A percentile compares a stretch with the other conserved stretches of the same genome.
Conservation (phyloP, 352 stramenopile genomes). For the Pythium periplocum region DNA sequence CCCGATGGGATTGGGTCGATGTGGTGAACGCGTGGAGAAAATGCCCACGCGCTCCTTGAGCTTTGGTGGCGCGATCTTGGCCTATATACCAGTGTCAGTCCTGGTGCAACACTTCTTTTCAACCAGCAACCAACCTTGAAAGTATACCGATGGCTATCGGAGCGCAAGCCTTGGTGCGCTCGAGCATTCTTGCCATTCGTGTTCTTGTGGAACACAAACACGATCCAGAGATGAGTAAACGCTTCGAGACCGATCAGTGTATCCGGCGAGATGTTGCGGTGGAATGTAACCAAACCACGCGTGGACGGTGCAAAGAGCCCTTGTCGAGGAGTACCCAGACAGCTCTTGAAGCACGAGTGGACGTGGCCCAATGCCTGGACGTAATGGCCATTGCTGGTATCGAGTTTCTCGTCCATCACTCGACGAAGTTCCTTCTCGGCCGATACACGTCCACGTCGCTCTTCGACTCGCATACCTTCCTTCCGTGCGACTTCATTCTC, state of each 20-base stretch:
- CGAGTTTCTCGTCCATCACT: slow-evolving; percentile 70
- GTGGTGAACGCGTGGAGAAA: slow-evolving; percentile 94
- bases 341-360: slow-evolving; percentile 75
- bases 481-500: slow-evolving; percentile 36
- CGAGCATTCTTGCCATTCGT: slow-evolving; percentile 82
- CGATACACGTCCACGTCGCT: slow-evolving; percentile 54
- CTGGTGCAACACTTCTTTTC: too few species aligned
- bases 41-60: slow-evolving; percentile 87
- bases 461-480: slow-evolving; percentile 47
- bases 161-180: slow-evolving; percentile 52
- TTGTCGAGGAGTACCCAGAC: slow-evolving; percentile 79
- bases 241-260: slow-evolving; percentile 61
- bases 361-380: slow-evolving; percentile 75
- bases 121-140: slow-evolving; percentile 28
- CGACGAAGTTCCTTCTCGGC: slow-evolving; percentile 70
- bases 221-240: slow-evolving; percentile 87
- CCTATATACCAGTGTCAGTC: slow-evolving; percentile 19
- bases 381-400: slow-evolving; percentile 69
- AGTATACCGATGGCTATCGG: slow-evolving; percentile 71
- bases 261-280: slow-evolving; percentile 75
- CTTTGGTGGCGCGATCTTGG: slow-evolving; percentile 64
- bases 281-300: slow-evolving; percentile 61
- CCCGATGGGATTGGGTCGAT: slow-evolving; percentile 96
- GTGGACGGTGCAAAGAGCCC: slow-evolving; percentile 71
- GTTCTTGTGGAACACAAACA: slow-evolving; percentile 89